phyloP scores from a whole-genome alignment of 2,329 filamentous ascomycete genomes.

The Fusarium incarnatum region DNA sequence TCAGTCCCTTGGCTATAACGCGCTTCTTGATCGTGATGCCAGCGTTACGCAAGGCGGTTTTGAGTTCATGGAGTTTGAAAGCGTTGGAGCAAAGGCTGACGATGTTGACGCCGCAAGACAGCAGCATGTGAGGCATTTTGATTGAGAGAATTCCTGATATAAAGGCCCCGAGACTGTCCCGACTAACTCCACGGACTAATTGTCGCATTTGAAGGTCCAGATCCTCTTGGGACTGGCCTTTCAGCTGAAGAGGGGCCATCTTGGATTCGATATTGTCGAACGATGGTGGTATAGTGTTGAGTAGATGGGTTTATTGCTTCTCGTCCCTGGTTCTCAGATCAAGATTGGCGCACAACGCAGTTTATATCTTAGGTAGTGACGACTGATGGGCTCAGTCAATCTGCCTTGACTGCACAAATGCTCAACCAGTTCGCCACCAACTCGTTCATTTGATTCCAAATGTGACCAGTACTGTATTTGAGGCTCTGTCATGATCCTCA shows the following conservation, averaged over 20 bases:
- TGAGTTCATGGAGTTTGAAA: background rate
- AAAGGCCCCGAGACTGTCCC: background rate
- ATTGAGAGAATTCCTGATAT: background rate
- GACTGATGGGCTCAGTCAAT: background rate
- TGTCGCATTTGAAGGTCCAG: background rate
- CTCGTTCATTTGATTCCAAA: background rate
- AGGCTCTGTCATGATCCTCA: rapidly evolving
- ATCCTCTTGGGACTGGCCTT: background rate
- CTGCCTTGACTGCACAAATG: too few species aligned
- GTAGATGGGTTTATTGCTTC: background rate
- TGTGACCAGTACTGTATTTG: rapidly evolving
- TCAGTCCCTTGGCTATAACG: background rate
- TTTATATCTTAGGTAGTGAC: rapidly evolving
- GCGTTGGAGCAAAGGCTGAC: background rate
- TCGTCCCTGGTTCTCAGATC: rapidly evolving
- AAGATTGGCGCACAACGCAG: rapidly evolving
- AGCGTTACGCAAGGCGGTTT: background rate
- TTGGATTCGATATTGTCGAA: background rate
- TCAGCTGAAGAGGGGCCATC: background rate
- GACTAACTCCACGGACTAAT: background rate
- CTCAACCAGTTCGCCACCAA: background rate
- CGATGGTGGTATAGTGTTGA: background rate
- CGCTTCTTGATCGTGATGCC: background rate
- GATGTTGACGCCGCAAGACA: background rate
- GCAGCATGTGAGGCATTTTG: background rate